Evolutionary conservation across 805 yeast genomes (phyloP).

Genomic region (Candida caryicola): DNA sequence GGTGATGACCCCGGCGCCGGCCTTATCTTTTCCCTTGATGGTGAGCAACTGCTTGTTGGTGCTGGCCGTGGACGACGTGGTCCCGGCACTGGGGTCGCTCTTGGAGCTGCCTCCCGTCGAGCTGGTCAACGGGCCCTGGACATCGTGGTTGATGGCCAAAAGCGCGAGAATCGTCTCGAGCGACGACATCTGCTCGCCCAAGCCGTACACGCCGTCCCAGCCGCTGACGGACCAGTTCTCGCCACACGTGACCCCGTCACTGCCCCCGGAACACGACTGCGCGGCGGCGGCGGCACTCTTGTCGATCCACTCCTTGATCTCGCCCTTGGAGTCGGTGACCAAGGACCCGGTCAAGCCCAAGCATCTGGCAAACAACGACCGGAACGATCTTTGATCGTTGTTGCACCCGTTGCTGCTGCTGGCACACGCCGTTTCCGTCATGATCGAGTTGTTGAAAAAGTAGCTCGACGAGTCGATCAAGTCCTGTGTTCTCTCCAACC

Average conservation of each 20-base stretch:
- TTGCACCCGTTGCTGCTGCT: constrained; percentile 49
- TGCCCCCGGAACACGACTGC: constrained; percentile 70
- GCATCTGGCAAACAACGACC: constrained; percentile 64
- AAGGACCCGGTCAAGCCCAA: constrained; percentile 56
- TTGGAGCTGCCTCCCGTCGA: constrained; percentile 36
- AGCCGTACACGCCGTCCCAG: constrained; percentile 66
- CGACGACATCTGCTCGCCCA: constrained; percentile 79
- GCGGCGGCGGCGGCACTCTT: constrained; percentile 68
- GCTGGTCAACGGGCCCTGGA: constrained; percentile 31
- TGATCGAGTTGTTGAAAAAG: constrained; percentile 49
- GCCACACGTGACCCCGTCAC: constrained; percentile 84
- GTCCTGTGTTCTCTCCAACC: constrained; percentile 40
- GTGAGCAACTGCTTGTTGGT: constrained; percentile 39
- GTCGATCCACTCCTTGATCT: constrained; percentile 40
- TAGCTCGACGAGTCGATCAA: constrained; percentile 34
- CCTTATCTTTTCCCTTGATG: constrained; percentile 55
- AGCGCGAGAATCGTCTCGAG: constrained; percentile 59
- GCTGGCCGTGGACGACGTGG: constrained; percentile 36
- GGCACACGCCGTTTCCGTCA: constrained; percentile 66
- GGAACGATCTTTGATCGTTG: constrained; percentile 74
- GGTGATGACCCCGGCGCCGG: constrained; percentile 88
- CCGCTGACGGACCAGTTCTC: constrained; percentile 57
- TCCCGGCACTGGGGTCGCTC: constrained; percentile 49
- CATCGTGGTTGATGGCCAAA: constrained; percentile 36
- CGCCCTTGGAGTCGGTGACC: constrained; percentile 47